These are phyloP conservation scores for Gyrodon lividus DNA, from an alignment of 768 basidiomycete genomes.

Conservation along the genomic window DNA sequence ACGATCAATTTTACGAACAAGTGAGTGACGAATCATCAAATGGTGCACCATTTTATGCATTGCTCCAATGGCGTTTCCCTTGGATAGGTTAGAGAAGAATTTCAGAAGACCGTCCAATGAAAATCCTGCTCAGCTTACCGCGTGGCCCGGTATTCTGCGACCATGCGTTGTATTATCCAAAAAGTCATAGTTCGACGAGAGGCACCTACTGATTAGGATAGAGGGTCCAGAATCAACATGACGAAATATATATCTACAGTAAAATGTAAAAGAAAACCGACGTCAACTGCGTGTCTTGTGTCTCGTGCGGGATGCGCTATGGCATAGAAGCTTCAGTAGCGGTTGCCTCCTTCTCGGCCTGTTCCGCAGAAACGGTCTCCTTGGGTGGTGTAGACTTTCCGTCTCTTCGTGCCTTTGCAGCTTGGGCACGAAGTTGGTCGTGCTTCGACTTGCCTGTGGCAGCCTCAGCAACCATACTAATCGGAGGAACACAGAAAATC, in stretches of 20 bases:
- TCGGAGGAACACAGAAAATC: constrained; percentile 1
- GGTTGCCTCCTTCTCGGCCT: constrained; percentile 14
- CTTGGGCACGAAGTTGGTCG: constrained; percentile 31
- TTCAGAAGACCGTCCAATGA: constrained; percentile 10
- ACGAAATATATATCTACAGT: constrained; percentile 14
- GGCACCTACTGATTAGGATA: constrained; percentile 22
- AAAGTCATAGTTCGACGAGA: constrained; percentile 6
- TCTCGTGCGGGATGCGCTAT: constrained; percentile 12
- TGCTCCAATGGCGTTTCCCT: background rate
- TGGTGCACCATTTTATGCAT: background rate
- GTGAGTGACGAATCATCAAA: constrained; percentile 34
- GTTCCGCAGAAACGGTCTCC: constrained; percentile 30
- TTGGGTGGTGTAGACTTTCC: constrained; percentile 40
- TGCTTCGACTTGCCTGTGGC: constrained; percentile 72
- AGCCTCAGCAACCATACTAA: constrained; percentile 84
- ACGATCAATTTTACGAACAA: constrained; percentile 54
- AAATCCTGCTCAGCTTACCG: background rate
- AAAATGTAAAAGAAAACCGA: constrained; percentile 12
- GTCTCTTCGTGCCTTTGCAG: constrained; percentile 26
- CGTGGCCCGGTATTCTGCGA: background rate
- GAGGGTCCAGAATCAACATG: constrained; percentile 14
- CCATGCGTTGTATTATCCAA: constrained; percentile 10
- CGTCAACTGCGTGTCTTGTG: constrained; percentile 1
- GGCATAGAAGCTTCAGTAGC: constrained; percentile 9
- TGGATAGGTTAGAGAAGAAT: constrained; percentile 26